phyloP scores from a whole-genome alignment of 2,329 filamentous ascomycete species.

The Aspergillus udagawae region DNA sequence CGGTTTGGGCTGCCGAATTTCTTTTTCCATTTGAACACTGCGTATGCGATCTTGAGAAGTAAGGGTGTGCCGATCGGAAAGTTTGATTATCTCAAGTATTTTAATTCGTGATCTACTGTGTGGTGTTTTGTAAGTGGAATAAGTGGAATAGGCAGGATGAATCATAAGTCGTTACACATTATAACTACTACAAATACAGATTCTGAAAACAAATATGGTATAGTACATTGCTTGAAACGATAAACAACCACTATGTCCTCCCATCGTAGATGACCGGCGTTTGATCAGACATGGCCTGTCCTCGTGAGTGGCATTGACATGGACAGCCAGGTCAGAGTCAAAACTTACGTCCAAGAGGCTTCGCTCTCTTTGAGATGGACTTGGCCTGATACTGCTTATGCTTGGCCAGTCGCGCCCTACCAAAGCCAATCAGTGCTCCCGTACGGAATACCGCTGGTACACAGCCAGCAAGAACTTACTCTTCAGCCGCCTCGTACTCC shows the following conservation, averaged over 20 bases:
- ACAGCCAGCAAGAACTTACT: conserved; percentile 30
- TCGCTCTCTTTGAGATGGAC: conserved; percentile 64
- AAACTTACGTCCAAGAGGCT: conserved; percentile 65
- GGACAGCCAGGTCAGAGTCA: background rate
- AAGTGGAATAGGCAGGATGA: background rate
- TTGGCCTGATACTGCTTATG: conserved; percentile 65
- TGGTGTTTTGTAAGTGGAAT: background rate
- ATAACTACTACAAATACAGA: background rate
- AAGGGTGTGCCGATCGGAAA: conserved; percentile 62
- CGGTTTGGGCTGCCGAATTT: conserved; percentile 56
- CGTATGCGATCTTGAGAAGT: conserved; percentile 59
- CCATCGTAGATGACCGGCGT: background rate
- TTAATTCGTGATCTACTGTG: background rate
- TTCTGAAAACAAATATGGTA: background rate
- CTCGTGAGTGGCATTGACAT: background rate
- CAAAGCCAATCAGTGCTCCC: background rate
- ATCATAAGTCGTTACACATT: background rate
- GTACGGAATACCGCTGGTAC: background rate
- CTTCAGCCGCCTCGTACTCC: conserved; percentile 63
- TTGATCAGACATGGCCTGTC: background rate
- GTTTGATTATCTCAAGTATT: conserved; percentile 46
- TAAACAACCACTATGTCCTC: background rate
- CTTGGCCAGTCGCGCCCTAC: conserved; percentile 57
- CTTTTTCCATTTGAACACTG: conserved; percentile 59
- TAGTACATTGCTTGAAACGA: background rate